These are phyloP conservation scores for Trametes villosa DNA, from an alignment of 768 basidiomycete genomes.

Conservation along the genomic window DNA sequence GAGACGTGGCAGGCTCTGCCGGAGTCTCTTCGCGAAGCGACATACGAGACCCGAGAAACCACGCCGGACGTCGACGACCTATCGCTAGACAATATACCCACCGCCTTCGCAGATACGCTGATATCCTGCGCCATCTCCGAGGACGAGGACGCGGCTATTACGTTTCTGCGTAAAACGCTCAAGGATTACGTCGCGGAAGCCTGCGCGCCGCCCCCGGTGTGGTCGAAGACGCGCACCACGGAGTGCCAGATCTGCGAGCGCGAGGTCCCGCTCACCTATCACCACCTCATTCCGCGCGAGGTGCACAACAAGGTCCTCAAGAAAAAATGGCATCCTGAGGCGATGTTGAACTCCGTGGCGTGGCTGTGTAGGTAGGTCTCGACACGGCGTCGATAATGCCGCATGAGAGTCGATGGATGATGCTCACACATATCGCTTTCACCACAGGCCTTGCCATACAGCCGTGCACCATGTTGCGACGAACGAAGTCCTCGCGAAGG, in stretches of 20 bases:
- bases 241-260: constrained; percentile 66
- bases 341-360: constrained; percentile 59
- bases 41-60: constrained; percentile 41
- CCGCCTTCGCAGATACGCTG: constrained; percentile 53
- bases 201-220: constrained; percentile 53
- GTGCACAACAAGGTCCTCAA: constrained; percentile 58
- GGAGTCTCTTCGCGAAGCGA: constrained; percentile 37
- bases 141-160: constrained; percentile 46
- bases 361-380: constrained; percentile 55
- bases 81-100: constrained; percentile 44
- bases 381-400: not conserved
- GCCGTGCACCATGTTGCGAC: constrained; percentile 54
- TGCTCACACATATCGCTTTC: not conserved
- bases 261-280: constrained; percentile 61
- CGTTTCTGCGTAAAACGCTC: constrained; percentile 47
- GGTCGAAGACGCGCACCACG: constrained; percentile 54
- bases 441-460: constrained; percentile 52
- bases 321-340: constrained; percentile 58
- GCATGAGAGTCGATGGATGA: not conserved
- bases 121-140: constrained; percentile 49
- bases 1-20: constrained; percentile 56
- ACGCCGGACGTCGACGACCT: constrained; percentile 43
- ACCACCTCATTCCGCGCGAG: constrained; percentile 61
- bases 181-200: constrained; percentile 49
- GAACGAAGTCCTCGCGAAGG: constrained; percentile 54